Base-by-base conservation (phyloP, 208 protist genomes). In the Acanthamoeba royreba region DNA sequence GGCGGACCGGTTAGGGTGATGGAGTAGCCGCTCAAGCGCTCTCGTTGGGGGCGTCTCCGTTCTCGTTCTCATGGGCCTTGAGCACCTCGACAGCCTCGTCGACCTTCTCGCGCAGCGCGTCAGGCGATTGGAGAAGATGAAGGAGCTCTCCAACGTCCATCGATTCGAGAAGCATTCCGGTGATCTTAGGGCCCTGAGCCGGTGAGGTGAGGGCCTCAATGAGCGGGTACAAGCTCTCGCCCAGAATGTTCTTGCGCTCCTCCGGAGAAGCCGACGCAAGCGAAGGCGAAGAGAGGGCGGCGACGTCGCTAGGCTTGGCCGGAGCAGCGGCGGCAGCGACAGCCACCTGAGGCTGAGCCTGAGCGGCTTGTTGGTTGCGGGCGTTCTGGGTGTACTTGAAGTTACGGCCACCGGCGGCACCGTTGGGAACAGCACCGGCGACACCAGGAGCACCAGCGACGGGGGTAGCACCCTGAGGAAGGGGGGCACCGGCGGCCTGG, bases 131-230 rank as follows among this genome's bases (percentile, higher is more conserved):
- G 79, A 99, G 97, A 92, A 99, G 98, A 94, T 98, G 96, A 40
- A 99, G 96, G 95, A 99, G 79, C 52, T 96, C 94, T 19, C n/a
- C 40, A 28, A 66, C 53, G 40, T 94, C 92, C 92, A 94, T 98
- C 97, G 99, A 99, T 96, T 99, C 99, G 38, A 99, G 97, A 15
- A 99, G 97, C 99, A 99, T 99, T 96, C 99, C 99, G 55, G 99
- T 99, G 96, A 99, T 99, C 98, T 99, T 99, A 93, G 98, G 98
- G 35, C 98, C 98, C 28, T 98, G 95, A 42, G 96, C 95, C 0
- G 98, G 97, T 19, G 69, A 81, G 95, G 99, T 96, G 66, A 77
- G 40, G 52, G 74, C 61, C 40, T 40, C 49, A 2, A 96, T 88
- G 42, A 95, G 85, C 88, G 93, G 95, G 92, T 95, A 96, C 9